These are phyloP conservation scores for Aspergillus persii DNA, from an alignment of 2,329 filamentous ascomycete genomes.

Conservation along the genomic window DNA sequence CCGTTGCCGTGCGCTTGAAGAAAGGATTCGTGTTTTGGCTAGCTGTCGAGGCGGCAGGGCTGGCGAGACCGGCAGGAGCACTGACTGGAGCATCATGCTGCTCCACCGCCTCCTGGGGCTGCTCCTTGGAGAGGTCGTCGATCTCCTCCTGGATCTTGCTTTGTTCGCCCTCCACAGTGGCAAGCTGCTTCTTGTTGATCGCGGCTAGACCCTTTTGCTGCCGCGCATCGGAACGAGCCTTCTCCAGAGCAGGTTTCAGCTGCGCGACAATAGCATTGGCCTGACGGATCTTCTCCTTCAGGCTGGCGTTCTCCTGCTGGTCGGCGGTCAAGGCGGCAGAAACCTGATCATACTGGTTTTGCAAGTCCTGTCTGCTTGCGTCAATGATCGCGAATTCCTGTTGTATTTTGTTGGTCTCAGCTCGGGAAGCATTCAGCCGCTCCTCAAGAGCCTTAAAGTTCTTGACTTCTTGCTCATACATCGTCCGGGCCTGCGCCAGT, in stretches of 20 bases:
- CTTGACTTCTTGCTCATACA: conserved; percentile 92
- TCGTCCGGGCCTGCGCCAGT: conserved; percentile 75
- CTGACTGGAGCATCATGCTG: conserved; percentile 32
- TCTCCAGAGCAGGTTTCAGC: conserved; percentile 87
- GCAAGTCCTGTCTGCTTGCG: conserved; percentile 74
- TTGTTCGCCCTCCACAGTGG: conserved; percentile 81
- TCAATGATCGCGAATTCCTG: conserved; percentile 81
- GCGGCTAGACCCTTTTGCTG: conserved; percentile 96
- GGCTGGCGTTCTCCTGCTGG: conserved; percentile 77
- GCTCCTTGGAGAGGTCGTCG: conserved; percentile 62
- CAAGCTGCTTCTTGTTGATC: conserved; percentile 97
- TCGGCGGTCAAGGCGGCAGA: conserved; percentile 74
- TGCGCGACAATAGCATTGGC: conserved; percentile 80
- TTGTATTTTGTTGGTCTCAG: conserved; percentile 80
- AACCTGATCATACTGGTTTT: conserved; percentile 77
- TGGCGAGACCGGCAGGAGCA: conserved; percentile 57
- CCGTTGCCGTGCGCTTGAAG: conserved; percentile 66
- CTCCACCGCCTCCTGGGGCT: conserved; percentile 57
- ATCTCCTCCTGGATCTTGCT: conserved; percentile 84
- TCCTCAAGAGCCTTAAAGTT: conserved; percentile 83
- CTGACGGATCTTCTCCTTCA: conserved; percentile 84
- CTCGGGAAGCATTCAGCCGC: conserved; percentile 70
- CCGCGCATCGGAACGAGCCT: conserved; percentile 83
- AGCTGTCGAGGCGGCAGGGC: conserved; percentile 61
- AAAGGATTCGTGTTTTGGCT: conserved; percentile 89